Evolutionary conservation across 257 asterid genomes (phyloP).

Genomic region (Solanum neorickii): DNA sequence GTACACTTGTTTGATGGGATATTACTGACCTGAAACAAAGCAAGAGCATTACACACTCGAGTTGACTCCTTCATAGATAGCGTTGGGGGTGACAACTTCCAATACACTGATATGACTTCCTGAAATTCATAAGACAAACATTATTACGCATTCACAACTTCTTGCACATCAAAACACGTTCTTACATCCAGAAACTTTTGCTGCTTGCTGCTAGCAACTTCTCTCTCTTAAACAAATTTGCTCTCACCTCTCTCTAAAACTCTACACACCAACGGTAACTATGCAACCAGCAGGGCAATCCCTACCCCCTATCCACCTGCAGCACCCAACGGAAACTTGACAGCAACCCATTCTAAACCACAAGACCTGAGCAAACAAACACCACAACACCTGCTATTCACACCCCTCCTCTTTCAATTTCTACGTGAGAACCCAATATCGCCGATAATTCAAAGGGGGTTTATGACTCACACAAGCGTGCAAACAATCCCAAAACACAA

Average conservation of each 20-base stretch:
- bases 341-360: not conserved
- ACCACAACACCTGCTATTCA: not conserved
- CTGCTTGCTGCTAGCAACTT: no score
- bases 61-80: not conserved
- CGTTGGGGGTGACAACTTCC: not conserved
- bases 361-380: not conserved
- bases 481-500: not conserved
- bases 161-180: not conserved
- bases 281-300: not conserved
- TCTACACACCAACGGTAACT: not conserved
- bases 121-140: not conserved
- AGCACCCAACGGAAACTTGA: not conserved
- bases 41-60: not conserved
- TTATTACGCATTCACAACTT: not conserved
- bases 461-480: not conserved
- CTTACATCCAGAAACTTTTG: not conserved
- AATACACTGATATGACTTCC: not conserved
- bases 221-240: not conserved
- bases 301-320: not conserved
- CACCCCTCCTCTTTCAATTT: not conserved
- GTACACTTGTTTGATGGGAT: not conserved
- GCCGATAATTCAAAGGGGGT: not conserved
- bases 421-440: not conserved
- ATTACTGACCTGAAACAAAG: constrained; percentile 4
- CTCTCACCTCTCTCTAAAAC: not conserved